Percentiles rank a stretch among this genome's conserved stretches.
Evolutionary conservation across 2,329 filamentous ascomycete species (phyloP).

Genomic region (Pestalotiopsis sp.): DNA sequence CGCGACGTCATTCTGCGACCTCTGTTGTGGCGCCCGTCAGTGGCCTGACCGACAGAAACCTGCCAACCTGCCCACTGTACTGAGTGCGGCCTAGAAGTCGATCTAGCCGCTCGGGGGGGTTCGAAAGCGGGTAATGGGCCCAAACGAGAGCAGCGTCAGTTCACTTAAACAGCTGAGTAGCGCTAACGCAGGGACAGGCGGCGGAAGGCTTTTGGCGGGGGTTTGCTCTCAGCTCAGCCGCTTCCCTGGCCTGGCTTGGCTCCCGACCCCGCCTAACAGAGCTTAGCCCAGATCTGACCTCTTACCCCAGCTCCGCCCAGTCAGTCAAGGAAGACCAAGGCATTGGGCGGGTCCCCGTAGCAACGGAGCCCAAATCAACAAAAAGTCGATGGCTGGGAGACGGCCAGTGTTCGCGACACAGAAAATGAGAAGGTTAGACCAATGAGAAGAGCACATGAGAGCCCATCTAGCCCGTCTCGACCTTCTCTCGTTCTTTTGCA

Average conservation of each 20-base stretch:
- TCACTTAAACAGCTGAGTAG: neutral
- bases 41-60: neutral
- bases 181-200: slow-evolving; percentile 2
- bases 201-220: neutral
- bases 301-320: slow-evolving; percentile 5
- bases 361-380: slow-evolving; percentile 11
- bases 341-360: slow-evolving; percentile 1
- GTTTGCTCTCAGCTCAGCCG: neutral
- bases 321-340: neutral
- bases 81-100: neutral
- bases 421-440: slow-evolving; percentile 11
- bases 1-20: neutral
- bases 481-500: neutral
- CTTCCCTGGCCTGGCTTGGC: neutral
- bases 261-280: neutral
- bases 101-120: neutral
- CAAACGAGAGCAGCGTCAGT: slow-evolving; percentile 1
- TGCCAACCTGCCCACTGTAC: neutral
- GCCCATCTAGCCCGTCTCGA: neutral
- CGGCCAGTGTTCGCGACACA: slow-evolving; percentile 5
- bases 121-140: neutral
- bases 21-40: neutral
- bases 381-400: slow-evolving; percentile 13
- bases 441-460: slow-evolving; percentile 2
- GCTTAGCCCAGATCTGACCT: neutral